Conservation (phyloP, 441 rosid species). For the Eutrema salsugineum region DNA sequence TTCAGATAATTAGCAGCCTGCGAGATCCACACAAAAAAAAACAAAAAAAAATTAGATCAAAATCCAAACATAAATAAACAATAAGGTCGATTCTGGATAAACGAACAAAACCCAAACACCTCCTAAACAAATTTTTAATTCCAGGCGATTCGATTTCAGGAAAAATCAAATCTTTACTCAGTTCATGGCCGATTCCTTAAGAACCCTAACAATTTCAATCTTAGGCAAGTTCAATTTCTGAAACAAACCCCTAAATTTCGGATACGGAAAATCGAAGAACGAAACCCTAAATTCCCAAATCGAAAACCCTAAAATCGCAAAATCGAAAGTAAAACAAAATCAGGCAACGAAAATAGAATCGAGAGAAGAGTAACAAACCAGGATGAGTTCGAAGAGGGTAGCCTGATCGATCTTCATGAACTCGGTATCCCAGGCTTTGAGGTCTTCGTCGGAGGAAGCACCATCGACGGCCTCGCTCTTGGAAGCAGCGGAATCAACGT, state of each 20-base stretch:
- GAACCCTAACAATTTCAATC: not conserved
- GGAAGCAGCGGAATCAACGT: constrained; percentile 44
- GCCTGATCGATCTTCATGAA: constrained; percentile 72
- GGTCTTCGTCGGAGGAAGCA: constrained; percentile 33
- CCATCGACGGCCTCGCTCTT: constrained; percentile 38
- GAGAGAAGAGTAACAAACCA: constrained; percentile 30
- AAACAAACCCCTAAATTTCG: not conserved
- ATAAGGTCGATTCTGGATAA: no score
- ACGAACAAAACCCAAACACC: not conserved
- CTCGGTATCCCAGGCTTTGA: constrained; percentile 60
- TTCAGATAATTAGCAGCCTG: constrained; percentile 67
- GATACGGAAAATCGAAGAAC: not conserved
- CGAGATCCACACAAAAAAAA: not conserved
- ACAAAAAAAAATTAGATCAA: not conserved
- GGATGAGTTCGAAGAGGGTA: constrained; percentile 69
- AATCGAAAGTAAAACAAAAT: not conserved
- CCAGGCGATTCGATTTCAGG: not conserved
- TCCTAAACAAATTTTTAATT: not conserved
- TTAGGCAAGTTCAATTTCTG: not conserved
- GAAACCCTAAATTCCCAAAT: constrained; percentile 26
- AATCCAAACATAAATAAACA: not conserved
- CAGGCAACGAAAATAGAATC: not conserved
- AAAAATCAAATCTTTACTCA: not conserved
- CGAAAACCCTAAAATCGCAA: not conserved
- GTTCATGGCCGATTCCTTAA: not conserved